These are phyloP conservation scores for Mitragyna speciosa DNA, from an alignment of 257 asterid genomes.

Conservation along the genomic window DNA sequence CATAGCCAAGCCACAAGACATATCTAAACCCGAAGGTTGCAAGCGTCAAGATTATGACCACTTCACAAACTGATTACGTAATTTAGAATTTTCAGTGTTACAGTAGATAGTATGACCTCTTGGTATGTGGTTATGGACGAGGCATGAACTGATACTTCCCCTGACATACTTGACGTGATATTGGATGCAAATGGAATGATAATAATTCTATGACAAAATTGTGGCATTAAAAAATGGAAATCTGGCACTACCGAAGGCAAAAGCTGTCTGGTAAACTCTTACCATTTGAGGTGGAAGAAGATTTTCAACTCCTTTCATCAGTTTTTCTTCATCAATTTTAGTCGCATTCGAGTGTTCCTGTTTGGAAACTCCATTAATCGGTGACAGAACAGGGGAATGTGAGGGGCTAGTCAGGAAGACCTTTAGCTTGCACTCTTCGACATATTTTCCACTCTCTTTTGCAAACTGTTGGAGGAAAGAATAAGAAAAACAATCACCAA, in stretches of 20 bases:
- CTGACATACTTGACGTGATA: background rate
- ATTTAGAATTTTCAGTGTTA: too few relatives aligned
- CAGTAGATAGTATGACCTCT: too few relatives aligned
- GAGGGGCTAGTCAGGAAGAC: conserved; percentile 60
- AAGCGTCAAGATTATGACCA: background rate
- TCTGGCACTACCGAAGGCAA: background rate
- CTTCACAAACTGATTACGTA: too few relatives aligned
- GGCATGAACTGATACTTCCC: background rate
- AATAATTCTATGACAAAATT: background rate
- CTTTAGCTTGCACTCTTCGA: conserved; percentile 81
- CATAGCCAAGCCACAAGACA: background rate
- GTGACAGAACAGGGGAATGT: conserved; percentile 48
- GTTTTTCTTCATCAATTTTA: conserved; percentile 34
- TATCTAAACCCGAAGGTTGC: background rate
- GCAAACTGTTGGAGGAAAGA: conserved; percentile 50
- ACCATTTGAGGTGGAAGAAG: conserved; percentile 48
- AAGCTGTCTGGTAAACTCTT: conserved; percentile 9
- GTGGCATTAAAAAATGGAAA: background rate
- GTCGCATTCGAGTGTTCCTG: conserved; percentile 45
- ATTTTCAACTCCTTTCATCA: conserved; percentile 50
- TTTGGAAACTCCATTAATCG: conserved; percentile 42
- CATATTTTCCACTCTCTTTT: conserved; percentile 50
- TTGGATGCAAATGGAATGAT: background rate
- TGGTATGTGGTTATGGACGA: too few relatives aligned
- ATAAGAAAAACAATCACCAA: conserved; percentile 18